These are phyloP conservation scores for Testicularia cyperi DNA, from an alignment of 1,284 basidiomycete genomes.

Conservation along the genomic window DNA sequence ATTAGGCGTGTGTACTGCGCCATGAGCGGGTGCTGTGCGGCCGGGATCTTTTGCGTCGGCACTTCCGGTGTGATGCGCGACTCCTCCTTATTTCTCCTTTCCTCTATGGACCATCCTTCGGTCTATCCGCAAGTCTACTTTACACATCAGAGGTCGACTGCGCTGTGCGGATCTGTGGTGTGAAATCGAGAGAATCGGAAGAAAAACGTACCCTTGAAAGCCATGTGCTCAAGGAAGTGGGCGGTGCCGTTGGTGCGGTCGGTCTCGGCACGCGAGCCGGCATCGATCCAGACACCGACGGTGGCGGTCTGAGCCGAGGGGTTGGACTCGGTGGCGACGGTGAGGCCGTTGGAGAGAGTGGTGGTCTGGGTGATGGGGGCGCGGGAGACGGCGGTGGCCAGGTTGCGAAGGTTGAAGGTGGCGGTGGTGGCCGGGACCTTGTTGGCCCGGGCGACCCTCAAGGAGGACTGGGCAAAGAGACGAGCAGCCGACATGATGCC, in stretches of 20 bases:
- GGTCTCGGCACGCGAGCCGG: conserved; percentile 93
- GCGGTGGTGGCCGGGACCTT: conserved; percentile 36
- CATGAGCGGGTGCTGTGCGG: too few species aligned
- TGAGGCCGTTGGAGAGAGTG: conserved; percentile 56
- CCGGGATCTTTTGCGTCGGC: too few species aligned
- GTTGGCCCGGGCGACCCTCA: conserved; percentile 37
- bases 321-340: conserved; percentile 71
- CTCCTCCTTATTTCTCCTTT: too few species aligned
- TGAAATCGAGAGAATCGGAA: too few species aligned
- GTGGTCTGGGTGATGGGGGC: conserved; percentile 54
- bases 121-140: too few species aligned
- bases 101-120: too few species aligned
- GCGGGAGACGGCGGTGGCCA: conserved; percentile 42
- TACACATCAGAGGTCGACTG: too few species aligned
- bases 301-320: conserved; percentile 95
- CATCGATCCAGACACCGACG: conserved; percentile 98
- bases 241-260: conserved; percentile 92
- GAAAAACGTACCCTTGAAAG: conserved; percentile 62
- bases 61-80: too few species aligned
- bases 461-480: conserved; percentile 43
- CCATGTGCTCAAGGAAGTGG: conserved; percentile 99
- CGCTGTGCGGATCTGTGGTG: too few species aligned
- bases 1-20: too few species aligned
- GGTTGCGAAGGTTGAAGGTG: conserved; percentile 34
- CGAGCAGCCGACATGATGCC: conserved; percentile 41